Percentiles rank a stretch among this genome's conserved stretches.
Conservation (phyloP, 495 filamentous ascomycete species). For the Haplographium delicatum region DNA sequence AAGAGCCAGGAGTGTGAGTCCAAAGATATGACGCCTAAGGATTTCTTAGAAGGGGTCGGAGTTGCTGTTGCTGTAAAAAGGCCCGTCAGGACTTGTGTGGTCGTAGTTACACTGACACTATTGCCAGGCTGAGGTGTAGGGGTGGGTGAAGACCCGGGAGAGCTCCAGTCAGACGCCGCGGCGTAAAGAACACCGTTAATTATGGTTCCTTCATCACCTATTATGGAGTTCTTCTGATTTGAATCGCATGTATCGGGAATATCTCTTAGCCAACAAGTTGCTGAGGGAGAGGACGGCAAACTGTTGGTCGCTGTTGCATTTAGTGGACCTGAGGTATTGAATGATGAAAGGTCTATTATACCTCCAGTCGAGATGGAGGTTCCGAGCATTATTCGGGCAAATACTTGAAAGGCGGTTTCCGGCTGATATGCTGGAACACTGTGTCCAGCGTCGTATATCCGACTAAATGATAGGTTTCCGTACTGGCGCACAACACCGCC, state of each 20-base stretch:
- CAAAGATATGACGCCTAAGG: conserved; percentile 4
- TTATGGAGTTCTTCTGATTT: conserved; percentile 40
- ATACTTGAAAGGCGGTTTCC: conserved; percentile 56
- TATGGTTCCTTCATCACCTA: conserved; percentile 36
- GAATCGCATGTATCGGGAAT: conserved; percentile 44
- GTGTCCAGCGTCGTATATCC: conserved; percentile 68
- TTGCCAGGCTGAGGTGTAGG: conserved; percentile 1
- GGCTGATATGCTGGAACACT: conserved; percentile 69
- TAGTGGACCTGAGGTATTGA: conserved; percentile 46
- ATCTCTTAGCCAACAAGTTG: conserved; percentile 54
- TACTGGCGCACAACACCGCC: conserved; percentile 64
- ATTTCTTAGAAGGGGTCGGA: conserved; percentile 27
- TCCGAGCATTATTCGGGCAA: conserved; percentile 57
- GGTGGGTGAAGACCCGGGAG: conserved; percentile 5
- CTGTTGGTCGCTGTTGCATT: conserved; percentile 42
- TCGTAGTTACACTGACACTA: conserved; percentile 23
- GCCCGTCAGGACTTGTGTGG: conserved; percentile 27
- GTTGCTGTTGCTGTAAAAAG: conserved; percentile 34
- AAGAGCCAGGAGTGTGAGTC: not conserved
- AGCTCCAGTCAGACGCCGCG: conserved; percentile 20
- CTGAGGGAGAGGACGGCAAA: conserved; percentile 34
- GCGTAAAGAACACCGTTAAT: conserved; percentile 50
- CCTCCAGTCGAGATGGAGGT: conserved; percentile 58
- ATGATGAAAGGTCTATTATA: conserved; percentile 40
- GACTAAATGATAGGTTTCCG: conserved; percentile 63